Evolutionary conservation across 495 filamentous ascomycete species (phyloP).

Genomic region (Aspergillus bertholletiae): DNA sequence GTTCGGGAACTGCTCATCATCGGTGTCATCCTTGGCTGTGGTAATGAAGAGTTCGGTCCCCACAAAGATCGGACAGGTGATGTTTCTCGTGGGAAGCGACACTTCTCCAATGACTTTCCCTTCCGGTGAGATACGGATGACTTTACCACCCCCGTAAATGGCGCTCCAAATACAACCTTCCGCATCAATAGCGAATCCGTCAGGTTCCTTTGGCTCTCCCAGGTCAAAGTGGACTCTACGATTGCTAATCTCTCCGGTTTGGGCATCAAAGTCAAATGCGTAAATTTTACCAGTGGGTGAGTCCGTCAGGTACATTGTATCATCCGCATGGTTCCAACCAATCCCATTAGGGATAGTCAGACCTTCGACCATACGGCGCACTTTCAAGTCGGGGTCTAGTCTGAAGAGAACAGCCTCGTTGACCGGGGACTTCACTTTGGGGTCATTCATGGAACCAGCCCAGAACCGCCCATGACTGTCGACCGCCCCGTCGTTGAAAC

Average conservation of each 20-base stretch:
- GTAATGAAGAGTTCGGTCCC: conserved; percentile 75
- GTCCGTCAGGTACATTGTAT: conserved; percentile 82
- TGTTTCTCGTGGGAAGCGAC: conserved; percentile 60
- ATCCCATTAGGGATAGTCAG: conserved; percentile 87
- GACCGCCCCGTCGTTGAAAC: conserved; percentile 77
- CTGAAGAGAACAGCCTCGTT: conserved; percentile 58
- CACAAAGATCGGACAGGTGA: conserved; percentile 71
- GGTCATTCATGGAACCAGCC: conserved; percentile 87
- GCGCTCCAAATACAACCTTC: conserved; percentile 75
- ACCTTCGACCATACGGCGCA: conserved; percentile 56
- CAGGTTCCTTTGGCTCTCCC: conserved; percentile 55
- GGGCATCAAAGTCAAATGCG: conserved; percentile 69
- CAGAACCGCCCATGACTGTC: conserved; percentile 83
- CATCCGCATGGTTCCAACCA: conserved; percentile 65
- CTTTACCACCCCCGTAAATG: conserved; percentile 66
- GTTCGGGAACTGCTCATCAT: conserved; percentile 45
- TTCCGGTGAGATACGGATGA: conserved; percentile 62
- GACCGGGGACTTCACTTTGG: conserved; percentile 31
- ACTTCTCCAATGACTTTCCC: conserved; percentile 66
- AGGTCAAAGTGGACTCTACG: conserved; percentile 50
- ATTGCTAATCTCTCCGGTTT: conserved; percentile 61
- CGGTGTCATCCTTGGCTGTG: conserved; percentile 59
- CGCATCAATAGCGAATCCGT: conserved; percentile 70
- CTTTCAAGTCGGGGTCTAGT: conserved; percentile 56
- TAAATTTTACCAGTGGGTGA: conserved; percentile 68